phyloP scores from a whole-genome alignment of 441 rosid species.

The Adansonia madagascariensis region DNA sequence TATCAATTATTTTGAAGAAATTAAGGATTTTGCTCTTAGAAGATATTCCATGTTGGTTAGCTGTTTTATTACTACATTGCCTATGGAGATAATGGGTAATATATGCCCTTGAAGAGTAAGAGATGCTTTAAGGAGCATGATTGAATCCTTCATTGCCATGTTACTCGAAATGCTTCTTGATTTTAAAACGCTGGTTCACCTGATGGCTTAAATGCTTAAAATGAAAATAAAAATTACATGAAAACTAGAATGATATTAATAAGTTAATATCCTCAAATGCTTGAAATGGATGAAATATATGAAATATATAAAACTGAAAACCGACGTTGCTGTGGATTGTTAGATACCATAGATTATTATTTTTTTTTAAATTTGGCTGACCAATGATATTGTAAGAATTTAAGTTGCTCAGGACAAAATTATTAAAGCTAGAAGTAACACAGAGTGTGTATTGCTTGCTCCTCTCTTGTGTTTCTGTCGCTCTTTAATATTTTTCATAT shows the following conservation, averaged over 20 bases:
- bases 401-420: background rate
- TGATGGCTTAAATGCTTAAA: too few relatives aligned
- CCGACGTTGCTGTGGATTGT: too few relatives aligned
- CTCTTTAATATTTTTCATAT: background rate
- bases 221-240: too few relatives aligned
- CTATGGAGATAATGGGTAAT: background rate
- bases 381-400: too few relatives aligned
- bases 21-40: background rate
- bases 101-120: background rate
- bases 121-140: conserved; percentile 1
- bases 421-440: background rate
- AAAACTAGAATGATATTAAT: too few relatives aligned
- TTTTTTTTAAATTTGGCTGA: too few relatives aligned
- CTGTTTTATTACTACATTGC: background rate
- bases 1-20: background rate
- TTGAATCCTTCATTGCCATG: background rate
- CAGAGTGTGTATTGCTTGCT: background rate
- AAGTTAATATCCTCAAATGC: too few relatives aligned
- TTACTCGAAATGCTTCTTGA: background rate
- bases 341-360: too few relatives aligned
- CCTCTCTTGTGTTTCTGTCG: background rate
- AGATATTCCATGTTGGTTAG: background rate
- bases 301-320: too few relatives aligned
- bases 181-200: too few relatives aligned
- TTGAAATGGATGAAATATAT: too few relatives aligned